Evolutionary conservation across 805 yeast genomes (phyloP), one percentile per base, ranked within the genome.

Genomic region (Yamadazyma paraphyllophila): DNA sequence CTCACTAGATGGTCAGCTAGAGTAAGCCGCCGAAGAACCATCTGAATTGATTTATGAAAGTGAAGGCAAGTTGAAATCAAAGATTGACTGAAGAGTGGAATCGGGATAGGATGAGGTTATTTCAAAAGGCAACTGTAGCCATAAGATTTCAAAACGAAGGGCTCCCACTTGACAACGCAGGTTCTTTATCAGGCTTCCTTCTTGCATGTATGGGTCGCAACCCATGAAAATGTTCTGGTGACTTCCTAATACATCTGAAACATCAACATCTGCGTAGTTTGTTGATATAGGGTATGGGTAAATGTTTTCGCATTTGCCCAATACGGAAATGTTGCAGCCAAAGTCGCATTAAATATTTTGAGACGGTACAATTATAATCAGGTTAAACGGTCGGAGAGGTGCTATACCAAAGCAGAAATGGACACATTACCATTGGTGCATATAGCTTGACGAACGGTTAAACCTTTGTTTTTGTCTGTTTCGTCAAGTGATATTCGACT

Each of bases 291-390:
- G 36, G 15, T 32, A 5, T 32, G 12, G 15, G 16, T 9, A 4
- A 5, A 32, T 37, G 40, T 37, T 37, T 37, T 13, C 20, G 32
- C 16, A 37, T 37, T 37, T 31, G 32, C 43, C 16, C 37, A 40
- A 31, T 20, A 20, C 10, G 43, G 43, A 14, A 40, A 32, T 40
- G 24, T 40, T 40, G 43, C 43, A 40, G 43, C 43, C 43, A 40
- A 17, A 17, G 11, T 12, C 27, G 27, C 27, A 12, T 24, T 36
- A 3, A n/a, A 20, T 13, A 14, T 17, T 25, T 9, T 12, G 4
- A 13, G 17, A 17, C 27, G 29, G n/a, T 27, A 13, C 15, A 36
- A 36, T 12, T 15, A n/a, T 7, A 29, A 34, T 8, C 24, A 14
- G 15, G 8, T 36, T 20, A 20, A 20, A 20, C 24, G 24, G 24